Percentiles rank a stretch among this genome's conserved stretches.
Conservation (phyloP, 2,329 filamentous ascomycete species). For the Rosellinia necatrix region DNA sequence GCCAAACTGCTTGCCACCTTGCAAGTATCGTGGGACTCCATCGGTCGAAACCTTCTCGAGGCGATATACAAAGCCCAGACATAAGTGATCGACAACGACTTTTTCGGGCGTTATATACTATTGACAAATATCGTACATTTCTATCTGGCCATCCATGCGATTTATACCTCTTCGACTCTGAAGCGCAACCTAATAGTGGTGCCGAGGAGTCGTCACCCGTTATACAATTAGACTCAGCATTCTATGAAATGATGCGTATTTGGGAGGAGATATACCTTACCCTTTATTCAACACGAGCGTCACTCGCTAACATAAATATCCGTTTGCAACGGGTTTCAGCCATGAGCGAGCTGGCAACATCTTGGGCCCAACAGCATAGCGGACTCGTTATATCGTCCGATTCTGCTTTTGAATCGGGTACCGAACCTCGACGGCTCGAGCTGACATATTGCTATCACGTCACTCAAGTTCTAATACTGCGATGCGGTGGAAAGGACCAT, state of each 20-base stretch:
- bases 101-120: slow-evolving; percentile 7
- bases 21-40: slow-evolving; percentile 14
- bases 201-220: not conserved
- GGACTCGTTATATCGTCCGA: not conserved
- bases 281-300: slow-evolving; percentile 7
- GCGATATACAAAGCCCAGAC: not conserved
- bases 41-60: not conserved
- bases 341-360: not conserved
- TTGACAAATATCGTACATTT: slow-evolving; percentile 13
- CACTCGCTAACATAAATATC: not conserved
- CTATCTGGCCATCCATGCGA: slow-evolving; percentile 10
- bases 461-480: slow-evolving; percentile 11
- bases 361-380: slow-evolving; percentile 9
- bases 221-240: not conserved
- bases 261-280: slow-evolving; percentile 17
- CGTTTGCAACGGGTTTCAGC: slow-evolving; percentile 2
- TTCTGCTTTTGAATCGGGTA: not conserved
- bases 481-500: slow-evolving; percentile 7
- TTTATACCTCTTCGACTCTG: slow-evolving; percentile 13
- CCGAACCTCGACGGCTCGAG: slow-evolving; percentile 5
- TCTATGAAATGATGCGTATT: slow-evolving; percentile 12
- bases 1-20: slow-evolving; percentile 10
- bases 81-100: slow-evolving; percentile 1
- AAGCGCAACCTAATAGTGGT: not conserved
- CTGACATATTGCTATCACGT: slow-evolving; percentile 14